Evolutionary conservation across 2,329 filamentous ascomycete species (phyloP).

Genomic region (Plectosphaerella cucumerina): DNA sequence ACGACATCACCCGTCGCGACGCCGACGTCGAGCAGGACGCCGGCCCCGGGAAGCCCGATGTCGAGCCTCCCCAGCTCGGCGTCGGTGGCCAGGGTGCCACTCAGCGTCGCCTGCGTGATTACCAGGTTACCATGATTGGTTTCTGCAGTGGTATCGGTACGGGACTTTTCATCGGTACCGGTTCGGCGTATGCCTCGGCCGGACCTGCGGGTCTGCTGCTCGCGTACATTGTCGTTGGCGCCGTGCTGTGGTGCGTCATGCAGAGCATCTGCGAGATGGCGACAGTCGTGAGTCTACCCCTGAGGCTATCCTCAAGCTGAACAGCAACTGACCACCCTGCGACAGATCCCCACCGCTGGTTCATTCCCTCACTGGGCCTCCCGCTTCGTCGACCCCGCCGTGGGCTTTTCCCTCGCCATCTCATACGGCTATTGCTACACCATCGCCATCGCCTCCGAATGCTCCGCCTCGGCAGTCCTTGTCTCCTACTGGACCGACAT

Average conservation of each 20-base stretch:
- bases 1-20: conserved; percentile 4
- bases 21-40: conserved; percentile 4
- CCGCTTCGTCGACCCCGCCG: conserved; percentile 21
- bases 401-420: conserved; percentile 35
- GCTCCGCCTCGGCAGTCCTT: conserved; percentile 39
- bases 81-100: conserved; percentile 12
- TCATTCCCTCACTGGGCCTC: conserved; percentile 18
- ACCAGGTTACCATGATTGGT: conserved; percentile 8
- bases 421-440: conserved; percentile 42
- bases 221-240: conserved; percentile 44
- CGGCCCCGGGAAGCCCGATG: conserved; percentile 8
- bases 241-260: conserved; percentile 54
- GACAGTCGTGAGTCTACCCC: conserved; percentile 6
- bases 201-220: conserved; percentile 36
- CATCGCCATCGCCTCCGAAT: conserved; percentile 39
- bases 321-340: not conserved
- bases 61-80: conserved; percentile 10
- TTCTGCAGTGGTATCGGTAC: conserved; percentile 32
- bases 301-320: not conserved
- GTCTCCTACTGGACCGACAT: conserved; percentile 34
- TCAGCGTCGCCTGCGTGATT: conserved; percentile 12
- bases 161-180: conserved; percentile 39
- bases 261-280: conserved; percentile 27
- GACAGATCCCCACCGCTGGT: conserved; percentile 12
- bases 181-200: conserved; percentile 17